These are phyloP conservation scores for Tricholoma sp. DNA, from an alignment of 768 basidiomycete species.

Conservation along the genomic window DNA sequence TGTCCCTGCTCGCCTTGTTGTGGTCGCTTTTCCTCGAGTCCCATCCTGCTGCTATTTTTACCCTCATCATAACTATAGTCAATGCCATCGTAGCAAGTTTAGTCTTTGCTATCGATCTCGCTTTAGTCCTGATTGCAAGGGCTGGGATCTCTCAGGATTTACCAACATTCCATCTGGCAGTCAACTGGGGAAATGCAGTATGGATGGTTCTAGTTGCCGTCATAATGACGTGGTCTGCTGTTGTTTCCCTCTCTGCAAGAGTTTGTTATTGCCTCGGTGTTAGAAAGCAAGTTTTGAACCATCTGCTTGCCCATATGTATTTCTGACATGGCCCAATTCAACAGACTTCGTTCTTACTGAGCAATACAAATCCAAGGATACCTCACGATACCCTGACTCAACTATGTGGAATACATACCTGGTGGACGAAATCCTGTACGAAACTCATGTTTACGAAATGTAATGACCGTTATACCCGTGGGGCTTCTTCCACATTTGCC, in stretches of 20 bases:
- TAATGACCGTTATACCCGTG: too few relatives aligned
- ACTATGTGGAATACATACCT: background rate
- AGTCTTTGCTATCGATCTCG: constrained; percentile 59
- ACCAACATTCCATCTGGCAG: constrained; percentile 34
- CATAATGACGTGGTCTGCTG: constrained; percentile 52
- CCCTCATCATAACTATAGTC: constrained; percentile 54
- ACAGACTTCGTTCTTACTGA: background rate
- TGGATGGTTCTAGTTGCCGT: constrained; percentile 67
- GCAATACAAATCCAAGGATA: background rate
- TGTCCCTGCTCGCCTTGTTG: constrained; percentile 50
- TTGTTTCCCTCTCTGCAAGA: constrained; percentile 56
- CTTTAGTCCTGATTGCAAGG: constrained; percentile 49
- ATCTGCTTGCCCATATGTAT: background rate
- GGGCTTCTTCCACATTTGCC: too few relatives aligned
- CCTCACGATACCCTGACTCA: background rate
- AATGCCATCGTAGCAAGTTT: constrained; percentile 50
- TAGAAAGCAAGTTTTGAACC: constrained; percentile 27
- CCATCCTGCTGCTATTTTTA: constrained; percentile 47
- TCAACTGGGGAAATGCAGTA: constrained; percentile 60
- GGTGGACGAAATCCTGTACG: background rate
- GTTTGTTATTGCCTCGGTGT: constrained; percentile 69
- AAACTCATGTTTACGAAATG: too few relatives aligned
- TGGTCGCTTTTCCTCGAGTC: constrained; percentile 57
- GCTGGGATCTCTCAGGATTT: constrained; percentile 32
- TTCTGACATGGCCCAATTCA: background rate